A percentile compares a stretch with the other conserved stretches of the same genome.
phyloP scores from a whole-genome alignment of 257 asterid genomes.

The Verbena officinalis region DNA sequence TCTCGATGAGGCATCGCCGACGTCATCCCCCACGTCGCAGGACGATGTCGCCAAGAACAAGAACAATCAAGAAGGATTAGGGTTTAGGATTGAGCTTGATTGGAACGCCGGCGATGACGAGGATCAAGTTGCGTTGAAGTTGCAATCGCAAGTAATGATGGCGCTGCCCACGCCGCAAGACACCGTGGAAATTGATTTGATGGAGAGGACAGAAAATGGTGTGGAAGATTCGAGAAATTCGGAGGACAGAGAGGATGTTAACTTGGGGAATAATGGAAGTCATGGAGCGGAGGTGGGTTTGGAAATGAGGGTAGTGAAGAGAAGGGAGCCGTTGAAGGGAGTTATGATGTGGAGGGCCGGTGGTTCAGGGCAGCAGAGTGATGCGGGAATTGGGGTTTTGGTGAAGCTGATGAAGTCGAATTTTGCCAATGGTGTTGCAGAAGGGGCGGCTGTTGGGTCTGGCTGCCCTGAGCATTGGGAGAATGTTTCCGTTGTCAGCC shows the following conservation, averaged over 20 bases:
- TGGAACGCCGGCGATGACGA: slow-evolving; percentile 92
- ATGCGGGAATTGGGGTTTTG: slow-evolving; percentile 86
- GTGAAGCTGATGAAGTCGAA: slow-evolving; percentile 79
- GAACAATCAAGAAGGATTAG: slow-evolving; percentile 45
- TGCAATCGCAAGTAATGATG: slow-evolving; percentile 97
- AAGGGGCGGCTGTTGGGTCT: slow-evolving; percentile 44
- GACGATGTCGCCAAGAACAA: slow-evolving; percentile 38
- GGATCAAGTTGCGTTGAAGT: slow-evolving; percentile 85
- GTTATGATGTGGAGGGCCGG: slow-evolving; percentile 73
- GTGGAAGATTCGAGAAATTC: slow-evolving; percentile 6
- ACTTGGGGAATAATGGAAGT: slow-evolving; percentile 32
- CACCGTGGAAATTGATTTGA: slow-evolving; percentile 69
- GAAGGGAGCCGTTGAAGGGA: slow-evolving; percentile 82
- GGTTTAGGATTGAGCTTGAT: slow-evolving; percentile 80
- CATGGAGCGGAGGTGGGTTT: slow-evolving; percentile 45
- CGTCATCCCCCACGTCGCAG: slow-evolving; percentile 55
- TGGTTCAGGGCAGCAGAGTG: slow-evolving; percentile 89
- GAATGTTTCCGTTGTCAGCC: slow-evolving; percentile 74
- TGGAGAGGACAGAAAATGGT: slow-evolving; percentile 33
- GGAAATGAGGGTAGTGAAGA: slow-evolving; percentile 81
- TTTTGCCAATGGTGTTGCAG: slow-evolving; percentile 58
- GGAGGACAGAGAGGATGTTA: slow-evolving; percentile 26
- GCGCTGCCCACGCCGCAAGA: slow-evolving; percentile 94
- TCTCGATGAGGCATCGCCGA: slow-evolving; percentile 65
- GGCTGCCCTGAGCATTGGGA: slow-evolving; percentile 80